A percentile compares a stretch with the other conserved stretches of the same genome.
Evolutionary conservation across 306 rosid genomes (phyloP).

Genomic region (Quillaja saponaria): DNA sequence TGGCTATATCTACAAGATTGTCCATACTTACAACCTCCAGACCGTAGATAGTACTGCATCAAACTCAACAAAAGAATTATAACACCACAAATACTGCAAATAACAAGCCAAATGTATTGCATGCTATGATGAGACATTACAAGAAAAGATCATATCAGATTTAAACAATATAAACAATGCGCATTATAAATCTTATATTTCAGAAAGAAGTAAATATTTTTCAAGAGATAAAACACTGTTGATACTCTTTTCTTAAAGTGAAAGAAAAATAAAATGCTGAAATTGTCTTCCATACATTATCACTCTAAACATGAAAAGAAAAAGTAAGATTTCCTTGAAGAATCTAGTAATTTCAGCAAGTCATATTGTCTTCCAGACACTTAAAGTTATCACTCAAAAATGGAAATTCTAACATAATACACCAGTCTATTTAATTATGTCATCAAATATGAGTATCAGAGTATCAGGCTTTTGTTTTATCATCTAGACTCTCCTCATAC

Average conservation of each 20-base stretch:
- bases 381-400: not conserved
- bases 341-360: conserved; percentile 13
- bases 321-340: too few species aligned
- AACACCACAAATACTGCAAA: conserved; percentile 15
- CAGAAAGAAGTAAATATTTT: not conserved
- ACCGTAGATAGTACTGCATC: conserved; percentile 74
- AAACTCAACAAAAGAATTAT: conserved; percentile 34
- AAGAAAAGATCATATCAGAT: not conserved
- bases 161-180: conserved; percentile 2
- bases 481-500: conserved; percentile 3
- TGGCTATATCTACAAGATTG: conserved; percentile 82
- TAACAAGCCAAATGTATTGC: conserved; percentile 23
- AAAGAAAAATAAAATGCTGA: too few species aligned
- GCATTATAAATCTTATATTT: not conserved
- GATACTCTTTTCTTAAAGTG: too few species aligned
- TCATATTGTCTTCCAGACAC: not conserved
- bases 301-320: too few species aligned
- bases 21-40: conserved; percentile 92
- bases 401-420: not conserved
- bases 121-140: not conserved
- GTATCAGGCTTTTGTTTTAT: not conserved
- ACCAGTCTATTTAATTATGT: conserved; percentile 4
- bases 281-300: too few species aligned
- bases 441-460: conserved; percentile 1
- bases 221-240: not conserved